A percentile compares a stretch with the other conserved stretches of the same genome.
Evolutionary conservation across 177 flowering plant genomes (phyloP).

Genomic region (Telopea speciosissima): DNA sequence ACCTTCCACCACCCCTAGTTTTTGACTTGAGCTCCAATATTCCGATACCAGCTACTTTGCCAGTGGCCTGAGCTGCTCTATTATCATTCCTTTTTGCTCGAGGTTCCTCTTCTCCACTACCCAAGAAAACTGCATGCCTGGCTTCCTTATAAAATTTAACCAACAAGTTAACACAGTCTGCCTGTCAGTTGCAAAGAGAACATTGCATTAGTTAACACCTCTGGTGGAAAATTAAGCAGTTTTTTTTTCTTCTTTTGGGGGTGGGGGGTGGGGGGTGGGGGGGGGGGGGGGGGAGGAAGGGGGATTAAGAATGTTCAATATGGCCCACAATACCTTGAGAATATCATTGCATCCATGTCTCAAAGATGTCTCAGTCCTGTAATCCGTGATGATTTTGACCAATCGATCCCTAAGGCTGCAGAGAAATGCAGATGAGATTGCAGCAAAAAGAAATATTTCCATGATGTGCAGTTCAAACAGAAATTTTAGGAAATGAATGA

Average conservation of each 20-base stretch:
- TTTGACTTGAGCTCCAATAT: slow-evolving; percentile 62
- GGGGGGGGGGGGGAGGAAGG: no score
- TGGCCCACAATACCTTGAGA: slow-evolving; percentile 68
- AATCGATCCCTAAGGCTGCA: slow-evolving; percentile 88
- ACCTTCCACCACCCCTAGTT: slow-evolving; percentile 70
- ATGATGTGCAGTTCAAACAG: neutral
- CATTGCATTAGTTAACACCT: neutral
- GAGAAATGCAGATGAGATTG: neutral
- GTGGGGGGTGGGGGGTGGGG: no score
- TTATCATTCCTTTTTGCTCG: slow-evolving; percentile 41
- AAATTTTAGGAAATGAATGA: neutral
- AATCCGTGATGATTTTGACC: slow-evolving; percentile 91
- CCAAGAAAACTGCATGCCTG: slow-evolving; percentile 65
- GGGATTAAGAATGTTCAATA: no score
- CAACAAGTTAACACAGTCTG: slow-evolving; percentile 80
- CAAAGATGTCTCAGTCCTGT: slow-evolving; percentile 95
- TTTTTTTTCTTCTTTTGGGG: no score
- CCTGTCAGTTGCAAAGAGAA: slow-evolving; percentile 39
- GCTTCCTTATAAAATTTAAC: slow-evolving; percentile 90
- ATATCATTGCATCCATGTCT: slow-evolving; percentile 97
- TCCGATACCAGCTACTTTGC: slow-evolving; percentile 30
- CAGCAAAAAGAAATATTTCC: neutral
- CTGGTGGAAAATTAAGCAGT: no score
- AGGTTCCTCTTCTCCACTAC: slow-evolving; percentile 62
- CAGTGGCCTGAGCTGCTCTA: slow-evolving; percentile 26